phyloP scores from a whole-genome alignment of 2,329 filamentous ascomycete species.

The Fusarium longipes region DNA sequence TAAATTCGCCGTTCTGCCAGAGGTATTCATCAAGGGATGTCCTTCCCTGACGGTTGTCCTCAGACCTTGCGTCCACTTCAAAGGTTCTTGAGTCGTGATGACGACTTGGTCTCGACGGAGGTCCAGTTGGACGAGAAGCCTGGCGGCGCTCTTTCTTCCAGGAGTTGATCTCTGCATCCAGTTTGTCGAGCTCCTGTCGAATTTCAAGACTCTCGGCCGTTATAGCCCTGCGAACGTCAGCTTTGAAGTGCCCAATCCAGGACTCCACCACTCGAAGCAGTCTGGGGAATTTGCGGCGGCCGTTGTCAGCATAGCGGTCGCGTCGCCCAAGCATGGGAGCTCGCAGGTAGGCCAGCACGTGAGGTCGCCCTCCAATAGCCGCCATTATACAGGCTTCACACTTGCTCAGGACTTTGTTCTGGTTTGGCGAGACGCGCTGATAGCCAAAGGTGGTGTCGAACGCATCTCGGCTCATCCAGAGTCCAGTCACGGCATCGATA shows the following conservation, averaged over 20 bases:
- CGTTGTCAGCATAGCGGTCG: slow-evolving; percentile 30
- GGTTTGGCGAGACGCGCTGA: slow-evolving; percentile 35
- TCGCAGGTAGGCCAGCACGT: slow-evolving; percentile 58
- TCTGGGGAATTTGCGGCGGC: slow-evolving; percentile 47
- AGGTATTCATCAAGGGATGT: neutral
- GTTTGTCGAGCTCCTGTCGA: slow-evolving; percentile 10
- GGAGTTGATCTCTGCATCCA: slow-evolving; percentile 4
- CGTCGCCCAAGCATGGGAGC: slow-evolving; percentile 56
- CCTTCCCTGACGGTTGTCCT: neutral
- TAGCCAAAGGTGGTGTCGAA: slow-evolving; percentile 53
- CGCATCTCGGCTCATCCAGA: slow-evolving; percentile 54
- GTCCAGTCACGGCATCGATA: slow-evolving; percentile 43
- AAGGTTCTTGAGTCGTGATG: neutral
- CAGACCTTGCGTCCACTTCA: neutral
- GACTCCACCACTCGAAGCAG: slow-evolving; percentile 56
- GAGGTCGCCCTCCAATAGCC: slow-evolving; percentile 57
- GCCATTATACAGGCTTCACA: slow-evolving; percentile 67
- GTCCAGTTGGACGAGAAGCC: neutral
- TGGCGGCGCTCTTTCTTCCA: neutral
- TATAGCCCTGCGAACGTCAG: slow-evolving; percentile 15
- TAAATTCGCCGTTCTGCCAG: neutral
- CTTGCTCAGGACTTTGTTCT: slow-evolving; percentile 46
- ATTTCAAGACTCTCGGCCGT: slow-evolving; percentile 25
- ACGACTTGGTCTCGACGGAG: neutral
- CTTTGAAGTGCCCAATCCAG: slow-evolving; percentile 55